Evolutionary conservation across 164 flowering plant species (phyloP).

Genomic region (Berberis thunbergii): DNA sequence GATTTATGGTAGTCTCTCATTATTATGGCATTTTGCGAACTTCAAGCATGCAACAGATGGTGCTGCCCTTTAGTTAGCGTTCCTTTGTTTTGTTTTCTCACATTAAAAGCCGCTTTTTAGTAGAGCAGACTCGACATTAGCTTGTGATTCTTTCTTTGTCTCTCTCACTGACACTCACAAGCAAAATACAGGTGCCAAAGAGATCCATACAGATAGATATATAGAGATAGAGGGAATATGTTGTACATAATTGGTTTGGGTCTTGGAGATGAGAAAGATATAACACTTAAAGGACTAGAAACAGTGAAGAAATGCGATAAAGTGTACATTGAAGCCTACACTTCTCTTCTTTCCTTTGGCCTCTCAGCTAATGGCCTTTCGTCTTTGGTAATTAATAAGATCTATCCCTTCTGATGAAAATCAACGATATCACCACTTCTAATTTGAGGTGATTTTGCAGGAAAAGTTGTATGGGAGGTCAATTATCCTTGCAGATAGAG

Average conservation of each 20-base stretch:
- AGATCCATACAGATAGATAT: neutral
- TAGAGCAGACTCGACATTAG: no score
- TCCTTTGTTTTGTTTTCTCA: no score
- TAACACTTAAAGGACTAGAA: constrained; percentile 75
- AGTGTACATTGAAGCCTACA: constrained; percentile 66
- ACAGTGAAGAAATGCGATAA: constrained; percentile 66
- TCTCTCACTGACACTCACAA: no score
- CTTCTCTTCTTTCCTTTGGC: constrained; percentile 16
- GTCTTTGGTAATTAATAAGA: constrained; percentile 36
- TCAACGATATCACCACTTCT: no score
- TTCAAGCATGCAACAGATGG: no score
- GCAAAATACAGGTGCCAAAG: no score
- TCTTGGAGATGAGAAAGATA: constrained; percentile 79
- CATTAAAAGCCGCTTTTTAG: no score
- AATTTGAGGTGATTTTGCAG: constrained; percentile 1
- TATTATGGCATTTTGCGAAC: no score
- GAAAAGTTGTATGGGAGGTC: constrained; percentile 16
- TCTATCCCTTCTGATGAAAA: no score
- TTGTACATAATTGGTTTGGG: constrained; percentile 79
- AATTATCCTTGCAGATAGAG: constrained; percentile 70
- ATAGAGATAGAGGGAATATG: constrained; percentile 22
- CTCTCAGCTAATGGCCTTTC: constrained; percentile 59
- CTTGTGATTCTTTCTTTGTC: no score
- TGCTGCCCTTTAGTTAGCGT: no score
- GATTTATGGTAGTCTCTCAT: no score